Percentiles rank a stretch among this genome's conserved stretches.
These are phyloP conservation scores for Colletotrichum noveboracense DNA, from an alignment of 2,329 filamentous ascomycete genomes.

Conservation along the genomic window DNA sequence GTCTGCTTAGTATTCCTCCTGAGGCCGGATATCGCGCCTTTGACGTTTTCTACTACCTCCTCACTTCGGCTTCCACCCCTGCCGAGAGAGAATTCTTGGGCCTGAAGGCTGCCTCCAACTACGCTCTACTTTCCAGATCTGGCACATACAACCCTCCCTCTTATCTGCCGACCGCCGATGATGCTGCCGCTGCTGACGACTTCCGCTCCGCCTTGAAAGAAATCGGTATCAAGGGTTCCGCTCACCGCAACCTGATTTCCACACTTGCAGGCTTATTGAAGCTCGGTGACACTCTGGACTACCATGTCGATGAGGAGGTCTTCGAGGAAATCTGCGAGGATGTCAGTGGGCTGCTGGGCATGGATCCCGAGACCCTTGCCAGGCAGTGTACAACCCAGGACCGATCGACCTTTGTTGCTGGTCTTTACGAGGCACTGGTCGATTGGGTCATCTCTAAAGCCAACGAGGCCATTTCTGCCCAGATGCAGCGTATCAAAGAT, in stretches of 20 bases:
- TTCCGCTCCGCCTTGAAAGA: conserved; percentile 86
- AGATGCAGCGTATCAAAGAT: conserved; percentile 71
- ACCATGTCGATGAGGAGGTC: conserved; percentile 81
- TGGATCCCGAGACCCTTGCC: conserved; percentile 84
- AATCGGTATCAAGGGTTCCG: conserved; percentile 90
- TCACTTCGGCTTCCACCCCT: conserved; percentile 88
- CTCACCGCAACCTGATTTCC: conserved; percentile 83
- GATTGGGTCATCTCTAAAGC: conserved; percentile 93
- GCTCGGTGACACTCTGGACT: conserved; percentile 88
- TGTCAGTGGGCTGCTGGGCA: conserved; percentile 81
- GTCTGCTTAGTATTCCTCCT: conserved; percentile 79
- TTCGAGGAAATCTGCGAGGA: conserved; percentile 90
- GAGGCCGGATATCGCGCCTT: conserved; percentile 89
- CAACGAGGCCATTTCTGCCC: conserved; percentile 80
- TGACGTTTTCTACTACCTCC: conserved; percentile 96
- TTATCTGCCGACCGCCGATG: conserved; percentile 91
- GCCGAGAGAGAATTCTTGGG: conserved; percentile 89
- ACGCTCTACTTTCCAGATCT: conserved; percentile 80
- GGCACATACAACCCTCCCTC: conserved; percentile 85
- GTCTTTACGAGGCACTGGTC: conserved; percentile 90
- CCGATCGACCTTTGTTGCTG: conserved; percentile 80
- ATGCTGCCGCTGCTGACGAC: conserved; percentile 91
- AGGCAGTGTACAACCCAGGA: conserved; percentile 85
- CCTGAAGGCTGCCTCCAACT: conserved; percentile 77
- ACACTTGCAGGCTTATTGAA: conserved; percentile 87